Conservation (phyloP, 441 rosid genomes). For the Erysimum cheiri region DNA sequence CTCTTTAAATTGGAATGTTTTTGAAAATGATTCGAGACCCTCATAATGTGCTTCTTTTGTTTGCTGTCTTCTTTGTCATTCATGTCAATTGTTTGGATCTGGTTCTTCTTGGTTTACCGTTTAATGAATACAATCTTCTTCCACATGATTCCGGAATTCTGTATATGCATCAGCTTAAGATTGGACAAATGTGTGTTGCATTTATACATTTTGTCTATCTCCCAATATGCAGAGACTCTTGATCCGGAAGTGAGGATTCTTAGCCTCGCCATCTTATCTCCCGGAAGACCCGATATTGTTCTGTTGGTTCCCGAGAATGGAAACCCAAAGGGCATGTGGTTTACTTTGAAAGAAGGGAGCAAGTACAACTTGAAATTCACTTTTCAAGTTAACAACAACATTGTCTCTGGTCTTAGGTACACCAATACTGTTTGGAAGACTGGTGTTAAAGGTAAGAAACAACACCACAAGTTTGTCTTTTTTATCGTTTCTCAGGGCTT, state of each 20-base stretch:
- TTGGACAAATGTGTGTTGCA: not conserved
- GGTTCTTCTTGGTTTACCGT: not conserved
- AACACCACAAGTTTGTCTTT: slow-evolving; percentile 15
- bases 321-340: slow-evolving; percentile 79
- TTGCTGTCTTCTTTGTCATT: not conserved
- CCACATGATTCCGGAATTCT: not conserved
- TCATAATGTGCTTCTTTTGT: not conserved
- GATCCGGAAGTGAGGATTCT: slow-evolving; percentile 81
- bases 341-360: slow-evolving; percentile 89
- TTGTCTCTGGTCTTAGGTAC: slow-evolving; percentile 87
- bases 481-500: not conserved
- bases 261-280: slow-evolving; percentile 68
- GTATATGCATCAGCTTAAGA: not conserved
- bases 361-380: slow-evolving; percentile 72
- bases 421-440: slow-evolving; percentile 82
- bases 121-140: not conserved
- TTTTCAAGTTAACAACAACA: slow-evolving; percentile 76
- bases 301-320: slow-evolving; percentile 77
- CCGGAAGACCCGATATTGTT: slow-evolving; percentile 65
- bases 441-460: slow-evolving; percentile 65
- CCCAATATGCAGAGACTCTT: slow-evolving; percentile 57
- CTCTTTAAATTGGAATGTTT: too few species aligned
- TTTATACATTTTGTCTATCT: not conserved
- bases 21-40: not conserved
- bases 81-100: slow-evolving; percentile 15